Conservation (phyloP, 164 flowering plant species). For the Amborella trichopoda region DNA sequence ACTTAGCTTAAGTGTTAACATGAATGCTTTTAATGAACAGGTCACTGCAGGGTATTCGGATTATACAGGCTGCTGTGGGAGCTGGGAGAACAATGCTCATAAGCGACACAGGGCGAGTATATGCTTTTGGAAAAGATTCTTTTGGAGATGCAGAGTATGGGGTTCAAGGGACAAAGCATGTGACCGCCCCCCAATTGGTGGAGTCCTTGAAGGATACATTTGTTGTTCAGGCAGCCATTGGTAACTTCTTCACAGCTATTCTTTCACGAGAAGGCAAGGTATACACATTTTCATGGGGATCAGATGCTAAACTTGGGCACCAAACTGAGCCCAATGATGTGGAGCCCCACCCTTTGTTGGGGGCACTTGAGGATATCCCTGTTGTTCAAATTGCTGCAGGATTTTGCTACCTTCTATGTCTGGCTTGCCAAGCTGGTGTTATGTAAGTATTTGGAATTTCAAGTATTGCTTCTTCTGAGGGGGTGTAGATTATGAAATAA, state of each 20-base stretch:
- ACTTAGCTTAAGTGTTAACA: no score
- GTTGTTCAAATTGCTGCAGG: slow-evolving; percentile 99
- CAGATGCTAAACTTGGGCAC: slow-evolving; percentile 72
- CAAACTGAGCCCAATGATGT: slow-evolving; percentile 70
- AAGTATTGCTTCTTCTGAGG: no score
- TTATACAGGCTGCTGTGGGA: slow-evolving; percentile 93
- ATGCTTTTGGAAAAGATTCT: slow-evolving; percentile 85
- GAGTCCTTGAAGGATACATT: slow-evolving; percentile 76
- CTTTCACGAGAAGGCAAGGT: slow-evolving; percentile 93
- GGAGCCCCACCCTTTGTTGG: slow-evolving; percentile 70
- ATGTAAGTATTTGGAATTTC: no score
- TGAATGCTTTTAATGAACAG: slow-evolving; percentile 31
- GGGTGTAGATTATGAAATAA: no score
- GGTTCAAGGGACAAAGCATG: slow-evolving; percentile 48
- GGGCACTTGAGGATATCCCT: slow-evolving; percentile 72
- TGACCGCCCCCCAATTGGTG: slow-evolving; percentile 57
- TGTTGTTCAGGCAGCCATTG: slow-evolving; percentile 95
- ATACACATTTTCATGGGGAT: slow-evolving; percentile 98
- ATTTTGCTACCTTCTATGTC: slow-evolving; percentile 91
- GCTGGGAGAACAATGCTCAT: slow-evolving; percentile 89
- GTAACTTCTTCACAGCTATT: slow-evolving; percentile 89
- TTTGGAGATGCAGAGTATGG: slow-evolving; percentile 84
- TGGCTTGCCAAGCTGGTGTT: slow-evolving; percentile 80
- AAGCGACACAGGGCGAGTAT: slow-evolving; percentile 79
- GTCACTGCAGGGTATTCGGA: slow-evolving; percentile 81